A percentile compares a stretch with the other conserved stretches of the same genome.
These are phyloP conservation scores for Hemileia vastatrix DNA, from an alignment of 1,284 basidiomycete genomes.

Conservation along the genomic window DNA sequence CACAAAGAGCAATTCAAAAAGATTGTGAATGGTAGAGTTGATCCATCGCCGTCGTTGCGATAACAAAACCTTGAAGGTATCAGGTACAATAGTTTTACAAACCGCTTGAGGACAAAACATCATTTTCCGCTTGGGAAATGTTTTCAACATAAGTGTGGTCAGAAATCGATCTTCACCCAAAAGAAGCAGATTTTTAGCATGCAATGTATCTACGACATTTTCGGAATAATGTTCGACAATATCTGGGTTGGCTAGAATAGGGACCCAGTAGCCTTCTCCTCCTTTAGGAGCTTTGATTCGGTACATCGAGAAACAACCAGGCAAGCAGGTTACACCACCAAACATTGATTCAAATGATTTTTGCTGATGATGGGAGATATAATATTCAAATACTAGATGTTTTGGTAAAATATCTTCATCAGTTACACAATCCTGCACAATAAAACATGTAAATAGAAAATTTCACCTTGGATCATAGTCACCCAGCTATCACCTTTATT, in stretches of 20 bases:
- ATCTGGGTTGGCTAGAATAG: conserved; percentile 47
- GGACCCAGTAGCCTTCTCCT: conserved; percentile 48
- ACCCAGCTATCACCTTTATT: conserved; percentile 50
- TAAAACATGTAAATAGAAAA: background rate
- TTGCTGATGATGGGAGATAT: conserved; percentile 94
- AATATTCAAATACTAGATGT: conserved; percentile 74
- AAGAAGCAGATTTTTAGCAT: conserved; percentile 49
- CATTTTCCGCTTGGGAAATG: conserved; percentile 50
- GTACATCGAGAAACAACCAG: conserved; percentile 49
- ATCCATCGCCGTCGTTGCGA: conserved; percentile 49
- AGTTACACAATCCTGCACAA: conserved; percentile 9
- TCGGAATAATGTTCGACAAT: conserved; percentile 50
- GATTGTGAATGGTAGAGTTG: conserved; percentile 49
- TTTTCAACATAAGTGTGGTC: conserved; percentile 49
- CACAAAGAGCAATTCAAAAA: conserved; percentile 48
- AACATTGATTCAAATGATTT: conserved; percentile 48
- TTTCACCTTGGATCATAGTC: conserved; percentile 48
- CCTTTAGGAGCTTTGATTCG: conserved; percentile 49
- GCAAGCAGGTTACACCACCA: conserved; percentile 48
- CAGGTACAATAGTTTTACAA: conserved; percentile 49
- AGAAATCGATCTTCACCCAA: conserved; percentile 49
- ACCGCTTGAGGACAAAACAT: conserved; percentile 49
- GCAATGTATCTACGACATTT: conserved; percentile 48
- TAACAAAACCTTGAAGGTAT: conserved; percentile 47
- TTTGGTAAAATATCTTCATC: background rate